Evolutionary conservation across 2,329 filamentous ascomycete species (phyloP).

Genomic region (Neofusicoccum parvum): DNA sequence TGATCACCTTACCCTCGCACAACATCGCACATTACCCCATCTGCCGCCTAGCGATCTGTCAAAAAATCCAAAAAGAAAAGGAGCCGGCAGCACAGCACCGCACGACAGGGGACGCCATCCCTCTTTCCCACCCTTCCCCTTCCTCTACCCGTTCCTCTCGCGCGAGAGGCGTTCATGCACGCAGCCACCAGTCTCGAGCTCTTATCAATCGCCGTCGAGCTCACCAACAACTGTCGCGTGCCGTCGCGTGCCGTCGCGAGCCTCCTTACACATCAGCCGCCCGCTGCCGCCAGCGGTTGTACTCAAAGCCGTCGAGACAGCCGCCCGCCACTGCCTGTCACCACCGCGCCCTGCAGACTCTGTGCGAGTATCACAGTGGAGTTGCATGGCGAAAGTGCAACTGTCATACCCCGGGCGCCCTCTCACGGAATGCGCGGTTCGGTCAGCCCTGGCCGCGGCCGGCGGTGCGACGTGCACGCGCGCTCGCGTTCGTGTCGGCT

Average conservation of each 20-base stretch:
- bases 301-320: neutral
- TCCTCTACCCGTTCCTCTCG: no score
- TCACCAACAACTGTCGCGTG: neutral
- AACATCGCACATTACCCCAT: neutral
- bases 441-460: no score
- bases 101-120: no score
- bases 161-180: no score
- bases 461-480: neutral
- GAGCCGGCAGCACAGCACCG: no score
- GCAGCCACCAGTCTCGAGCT: no score
- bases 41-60: neutral
- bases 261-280: neutral
- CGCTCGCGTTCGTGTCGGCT: neutral
- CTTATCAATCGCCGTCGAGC: no score
- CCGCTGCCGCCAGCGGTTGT: neutral
- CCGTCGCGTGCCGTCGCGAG: neutral
- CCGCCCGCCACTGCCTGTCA: neutral
- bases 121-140: no score
- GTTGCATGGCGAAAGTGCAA: neutral
- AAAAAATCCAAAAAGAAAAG: neutral
- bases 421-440: neutral
- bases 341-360: neutral
- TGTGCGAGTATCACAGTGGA: constrained; percentile 10
- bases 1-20: neutral
- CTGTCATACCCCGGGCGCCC: neutral